phyloP scores from a whole-genome alignment of 2,329 filamentous ascomycete genomes.

The Epichloe sibirici region DNA sequence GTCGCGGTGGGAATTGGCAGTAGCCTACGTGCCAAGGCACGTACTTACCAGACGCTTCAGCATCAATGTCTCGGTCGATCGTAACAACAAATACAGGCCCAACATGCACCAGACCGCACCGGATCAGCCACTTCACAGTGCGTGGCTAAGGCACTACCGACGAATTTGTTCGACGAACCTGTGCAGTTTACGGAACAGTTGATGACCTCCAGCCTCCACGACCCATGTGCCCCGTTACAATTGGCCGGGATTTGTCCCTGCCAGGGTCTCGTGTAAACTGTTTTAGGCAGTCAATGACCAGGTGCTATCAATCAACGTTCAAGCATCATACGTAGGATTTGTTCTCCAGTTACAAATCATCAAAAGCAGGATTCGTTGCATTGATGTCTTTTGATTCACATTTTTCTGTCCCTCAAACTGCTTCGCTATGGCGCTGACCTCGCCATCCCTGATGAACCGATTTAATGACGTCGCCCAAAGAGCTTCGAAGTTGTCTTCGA shows the following conservation, averaged over 20 bases:
- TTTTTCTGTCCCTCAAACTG: background rate
- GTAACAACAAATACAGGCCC: too few species aligned
- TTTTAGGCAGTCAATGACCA: background rate
- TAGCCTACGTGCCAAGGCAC: background rate
- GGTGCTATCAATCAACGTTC: background rate
- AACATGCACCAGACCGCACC: background rate
- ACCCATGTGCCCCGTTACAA: background rate
- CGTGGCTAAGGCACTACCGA: background rate
- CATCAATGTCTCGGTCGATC: background rate
- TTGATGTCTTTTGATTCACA: background rate
- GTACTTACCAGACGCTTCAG: background rate
- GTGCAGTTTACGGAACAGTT: too few species aligned
- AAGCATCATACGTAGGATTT: background rate
- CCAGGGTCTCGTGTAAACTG: background rate
- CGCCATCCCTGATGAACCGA: constrained; percentile 17
- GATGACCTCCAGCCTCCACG: too few species aligned
- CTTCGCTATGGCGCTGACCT: constrained; percentile 8
- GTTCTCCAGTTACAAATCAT: background rate
- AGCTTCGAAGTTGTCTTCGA: constrained; percentile 16
- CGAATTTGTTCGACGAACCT: too few species aligned
- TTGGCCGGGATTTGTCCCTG: background rate
- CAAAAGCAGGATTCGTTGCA: background rate
- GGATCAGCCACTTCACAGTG: background rate
- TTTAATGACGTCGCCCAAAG: constrained; percentile 13
- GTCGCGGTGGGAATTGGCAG: background rate